These are phyloP conservation scores for Metschnikowia amazonensis DNA, from an alignment of 805 yeast genomes.

Conservation along the genomic window DNA sequence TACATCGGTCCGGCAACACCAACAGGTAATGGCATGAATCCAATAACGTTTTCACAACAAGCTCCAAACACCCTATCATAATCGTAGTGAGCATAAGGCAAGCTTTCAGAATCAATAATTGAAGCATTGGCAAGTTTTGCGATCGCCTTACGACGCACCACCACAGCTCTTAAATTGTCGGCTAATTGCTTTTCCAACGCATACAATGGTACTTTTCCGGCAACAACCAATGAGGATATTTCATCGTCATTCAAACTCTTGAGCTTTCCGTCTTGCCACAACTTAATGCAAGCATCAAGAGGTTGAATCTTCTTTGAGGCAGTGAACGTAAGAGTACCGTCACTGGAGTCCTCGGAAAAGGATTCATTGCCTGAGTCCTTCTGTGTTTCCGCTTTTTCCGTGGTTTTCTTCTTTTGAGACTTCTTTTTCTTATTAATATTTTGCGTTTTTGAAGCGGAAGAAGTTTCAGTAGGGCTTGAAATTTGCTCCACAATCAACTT, in stretches of 20 bases:
- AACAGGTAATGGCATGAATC: constrained; percentile 92
- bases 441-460: neutral
- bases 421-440: neutral
- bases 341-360: constrained; percentile 12
- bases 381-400: neutral
- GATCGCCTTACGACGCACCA: constrained; percentile 88
- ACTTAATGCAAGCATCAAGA: constrained; percentile 58
- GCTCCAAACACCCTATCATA: constrained; percentile 97
- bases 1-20: constrained; percentile 97
- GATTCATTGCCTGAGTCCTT: constrained; percentile 2
- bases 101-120: constrained; percentile 60
- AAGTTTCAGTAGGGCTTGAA: constrained; percentile 25
- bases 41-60: constrained; percentile 98
- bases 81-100: constrained; percentile 83
- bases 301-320: constrained; percentile 36
- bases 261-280: constrained; percentile 69
- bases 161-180: constrained; percentile 89
- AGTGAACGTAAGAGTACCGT: constrained; percentile 20
- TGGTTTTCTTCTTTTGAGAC: neutral
- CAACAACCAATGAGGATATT: constrained; percentile 62
- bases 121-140: constrained; percentile 81
- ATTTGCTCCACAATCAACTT: constrained; percentile 39
- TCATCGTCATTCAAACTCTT: constrained; percentile 67
- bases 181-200: constrained; percentile 90
- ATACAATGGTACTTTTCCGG: constrained; percentile 83